Evolutionary conservation across 164 flowering plant species (phyloP), one percentile per base, ranked within the genome.

Genomic region (Saururus chinensis): DNA sequence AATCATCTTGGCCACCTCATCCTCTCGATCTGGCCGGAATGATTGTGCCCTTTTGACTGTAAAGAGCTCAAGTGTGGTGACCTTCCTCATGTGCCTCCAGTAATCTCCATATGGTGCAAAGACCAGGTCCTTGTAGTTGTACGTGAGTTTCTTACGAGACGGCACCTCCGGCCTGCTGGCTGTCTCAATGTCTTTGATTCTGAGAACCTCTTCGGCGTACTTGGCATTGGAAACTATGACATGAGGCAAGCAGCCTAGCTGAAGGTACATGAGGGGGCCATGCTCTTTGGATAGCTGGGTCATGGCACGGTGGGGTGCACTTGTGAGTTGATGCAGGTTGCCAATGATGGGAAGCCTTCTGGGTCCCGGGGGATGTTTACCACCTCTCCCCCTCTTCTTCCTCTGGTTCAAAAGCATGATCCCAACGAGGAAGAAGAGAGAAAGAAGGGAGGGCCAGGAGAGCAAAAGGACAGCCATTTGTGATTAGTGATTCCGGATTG

Each of bases 211-310:
- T 48, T n/a, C 19, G 6, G 63, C 63, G 9, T 20, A 20, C n/a
- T 19, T 24, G 16, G 56, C 56, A 51, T 55, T 49, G 19, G 64
- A 61, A 52, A 61, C 64, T 6, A 61, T 56, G 4, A 61, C 6
- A 13, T 55, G 51, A 4, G 64, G 64, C 19, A 61, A 21, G 9
- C 30, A 11, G 12, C 64, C 64, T 6, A 61, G 56, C 30, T 61
- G 35, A n/a, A 61, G 41, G 42, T 61, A 51, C 64, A 61, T 61
- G 56, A 61, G 64, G 13, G 56, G 24, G 41, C 64, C 64, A 51
- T 61, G 42, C 35, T 61, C 51, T 23, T 21, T 17, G n/a, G 66
- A 20, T 19, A 40, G 59, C 11, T 14, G 20, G n/a, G 25, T 37
- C 19, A 63, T 24, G 0, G 59, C 10, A 2, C 26, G 58, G 25